Base-by-base conservation (phyloP, 768 basidiomycete genomes). In the Daedalea quercina region DNA sequence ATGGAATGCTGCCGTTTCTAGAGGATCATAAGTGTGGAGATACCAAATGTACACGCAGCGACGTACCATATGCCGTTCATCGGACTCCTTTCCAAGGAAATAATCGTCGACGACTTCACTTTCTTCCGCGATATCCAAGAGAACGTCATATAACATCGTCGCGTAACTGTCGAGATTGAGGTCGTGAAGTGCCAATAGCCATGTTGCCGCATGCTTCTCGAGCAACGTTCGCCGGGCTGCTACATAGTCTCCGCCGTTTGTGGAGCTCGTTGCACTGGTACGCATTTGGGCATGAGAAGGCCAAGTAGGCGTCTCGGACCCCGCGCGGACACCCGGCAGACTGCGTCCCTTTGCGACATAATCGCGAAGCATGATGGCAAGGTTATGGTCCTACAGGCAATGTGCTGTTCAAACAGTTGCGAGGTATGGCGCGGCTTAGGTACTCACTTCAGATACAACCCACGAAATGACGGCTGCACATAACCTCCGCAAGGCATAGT, bases 211-310 rank as follows among this genome's bases (percentile, higher is more conserved):
- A 62, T 87, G 89, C 57, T 71, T 75, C 19, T 66, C 60, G 47
- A 82, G 66, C 20, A 92, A 66, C 1, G 71, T 66, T 35, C 78
- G 73, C 35, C 89, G 72, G 23, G 77, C 73, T 15, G 79, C 76
- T 43, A 88, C 71, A 63, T 90, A 92, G 56, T 87, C 82, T 19
- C 85, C 80, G 0, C 88, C 85, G 63, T 81, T 85, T 51, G 76
- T 77, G 7, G 69, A 72, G 56, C 67, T 70, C 2, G 69, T 59
- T 9, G 71, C 59, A 1, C 67, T 60, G 26, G 68, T 65, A n/a
- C 78, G 68, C 3, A 56, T 44, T 22, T 61, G 50, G 6, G 57
- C 47, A 2, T 65, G 47, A 17, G 65, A 64, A 20, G 87, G 87
- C 87, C 87, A 89, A n/a, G 76, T 67, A 9, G 68, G 65, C 7